These are phyloP conservation scores for Naganishia cerealis DNA, from an alignment of 1,284 basidiomycete species.

Conservation along the genomic window DNA sequence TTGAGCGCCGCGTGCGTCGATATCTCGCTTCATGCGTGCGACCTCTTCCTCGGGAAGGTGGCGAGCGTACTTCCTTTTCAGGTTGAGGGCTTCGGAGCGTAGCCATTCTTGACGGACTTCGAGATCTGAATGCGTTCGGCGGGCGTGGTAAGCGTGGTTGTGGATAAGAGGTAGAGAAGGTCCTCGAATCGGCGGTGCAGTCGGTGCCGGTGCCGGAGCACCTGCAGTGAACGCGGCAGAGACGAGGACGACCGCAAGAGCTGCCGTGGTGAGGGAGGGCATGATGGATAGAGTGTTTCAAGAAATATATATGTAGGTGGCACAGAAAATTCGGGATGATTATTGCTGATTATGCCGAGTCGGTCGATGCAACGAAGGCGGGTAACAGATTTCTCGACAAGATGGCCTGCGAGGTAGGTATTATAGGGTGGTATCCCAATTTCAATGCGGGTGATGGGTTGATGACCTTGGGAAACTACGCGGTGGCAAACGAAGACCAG, in stretches of 20 bases:
- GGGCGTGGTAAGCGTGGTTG: conserved; percentile 32
- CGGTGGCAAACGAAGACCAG: not conserved
- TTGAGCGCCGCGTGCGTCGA: not conserved
- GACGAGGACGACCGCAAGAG: conserved; percentile 6
- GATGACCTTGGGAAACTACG: not conserved
- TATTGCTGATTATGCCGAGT: not conserved
- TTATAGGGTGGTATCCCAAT: not conserved
- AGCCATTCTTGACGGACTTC: conserved; percentile 33
- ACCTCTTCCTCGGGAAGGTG: conserved; percentile 25
- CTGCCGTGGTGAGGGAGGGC: conserved; percentile 14
- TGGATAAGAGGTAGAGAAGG: conserved; percentile 30
- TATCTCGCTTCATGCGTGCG: conserved; percentile 28
- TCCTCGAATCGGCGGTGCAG: conserved; percentile 16
- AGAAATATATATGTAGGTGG: not conserved
- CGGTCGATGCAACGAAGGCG: not conserved
- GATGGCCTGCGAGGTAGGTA: not conserved
- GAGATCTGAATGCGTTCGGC: conserved; percentile 26
- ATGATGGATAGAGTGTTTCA: not conserved
- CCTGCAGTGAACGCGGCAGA: conserved; percentile 16
- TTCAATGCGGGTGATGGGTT: too few species aligned
- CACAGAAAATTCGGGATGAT: not conserved
- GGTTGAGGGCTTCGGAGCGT: conserved; percentile 27
- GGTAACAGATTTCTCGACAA: too few species aligned
- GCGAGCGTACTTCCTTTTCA: conserved; percentile 30
- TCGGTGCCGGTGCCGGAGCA: conserved; percentile 20